Conservation (phyloP, 345 rosid species). For the Citrus sinensis region DVS_A1.0 CM039163.1:50061501-50062000, state of each 20-base stretch:
- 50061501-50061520: conserved; percentile 40
- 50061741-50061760: not conserved
- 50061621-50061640: conserved; percentile 11
- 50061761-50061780: not conserved
- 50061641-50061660: conserved; percentile 47
- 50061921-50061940: conserved; percentile 63
- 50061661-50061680: conserved; percentile 52
- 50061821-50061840: too few species aligned
- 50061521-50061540: conserved; percentile 44
- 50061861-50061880: conserved; percentile 40
- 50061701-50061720: conserved; percentile 66
- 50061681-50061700: conserved; percentile 42
- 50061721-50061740: conserved; percentile 53
- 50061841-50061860: conserved; percentile 32
- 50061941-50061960: conserved; percentile 52
- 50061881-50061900: conserved; percentile 62
- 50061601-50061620: conserved; percentile 14
- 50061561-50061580: conserved; percentile 24
- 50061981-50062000: conserved; percentile 80
- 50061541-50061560: conserved; percentile 66
- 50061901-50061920: conserved; percentile 70
- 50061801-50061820: not conserved
- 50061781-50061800: not conserved
- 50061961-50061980: conserved; percentile 64
- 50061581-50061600: conserved; percentile 35